Conservation (phyloP, 257 asterid species). For the Euphrasia confusa region DNA sequence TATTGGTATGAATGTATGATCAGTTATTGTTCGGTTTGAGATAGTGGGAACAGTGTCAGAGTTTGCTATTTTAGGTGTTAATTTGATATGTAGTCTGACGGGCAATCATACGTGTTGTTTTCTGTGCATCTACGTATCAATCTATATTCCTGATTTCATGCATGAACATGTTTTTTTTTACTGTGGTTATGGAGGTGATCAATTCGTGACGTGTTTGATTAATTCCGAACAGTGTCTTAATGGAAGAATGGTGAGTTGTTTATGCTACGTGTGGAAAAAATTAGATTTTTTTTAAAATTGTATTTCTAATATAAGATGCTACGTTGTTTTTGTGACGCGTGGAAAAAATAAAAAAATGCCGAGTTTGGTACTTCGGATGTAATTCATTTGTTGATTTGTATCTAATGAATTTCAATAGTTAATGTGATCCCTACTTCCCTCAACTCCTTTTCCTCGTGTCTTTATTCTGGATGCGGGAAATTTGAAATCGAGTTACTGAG, state of each 20-base stretch:
- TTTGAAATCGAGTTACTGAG: constrained; percentile 10
- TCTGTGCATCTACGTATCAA: neutral
- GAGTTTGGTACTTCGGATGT: constrained; percentile 15
- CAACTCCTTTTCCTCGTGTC: constrained; percentile 12
- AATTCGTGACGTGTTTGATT: constrained; percentile 10
- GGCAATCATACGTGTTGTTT: constrained; percentile 21
- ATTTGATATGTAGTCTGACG: constrained; percentile 6
- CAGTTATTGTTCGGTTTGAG: constrained; percentile 1
- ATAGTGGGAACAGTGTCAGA: neutral
- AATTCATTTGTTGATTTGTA: constrained; percentile 3
- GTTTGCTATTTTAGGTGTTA: constrained; percentile 17
- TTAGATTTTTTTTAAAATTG: too few species aligned
- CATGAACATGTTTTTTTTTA: constrained; percentile 8
- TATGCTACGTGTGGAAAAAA: neutral
- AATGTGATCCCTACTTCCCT: neutral
- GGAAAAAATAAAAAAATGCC: neutral
- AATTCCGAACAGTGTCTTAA: neutral
- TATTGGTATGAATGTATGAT: constrained; percentile 19
- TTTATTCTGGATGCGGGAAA: constrained; percentile 12
- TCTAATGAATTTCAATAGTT: neutral
- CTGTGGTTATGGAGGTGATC: constrained; percentile 16
- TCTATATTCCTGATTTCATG: constrained; percentile 24
- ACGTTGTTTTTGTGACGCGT: neutral
- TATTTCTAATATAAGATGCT: too few species aligned
- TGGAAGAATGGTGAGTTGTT: neutral